These are phyloP conservation scores for Theileria luwenshuni DNA, from an alignment of 169 alveolate genomes.

Conservation along the genomic window DNA sequence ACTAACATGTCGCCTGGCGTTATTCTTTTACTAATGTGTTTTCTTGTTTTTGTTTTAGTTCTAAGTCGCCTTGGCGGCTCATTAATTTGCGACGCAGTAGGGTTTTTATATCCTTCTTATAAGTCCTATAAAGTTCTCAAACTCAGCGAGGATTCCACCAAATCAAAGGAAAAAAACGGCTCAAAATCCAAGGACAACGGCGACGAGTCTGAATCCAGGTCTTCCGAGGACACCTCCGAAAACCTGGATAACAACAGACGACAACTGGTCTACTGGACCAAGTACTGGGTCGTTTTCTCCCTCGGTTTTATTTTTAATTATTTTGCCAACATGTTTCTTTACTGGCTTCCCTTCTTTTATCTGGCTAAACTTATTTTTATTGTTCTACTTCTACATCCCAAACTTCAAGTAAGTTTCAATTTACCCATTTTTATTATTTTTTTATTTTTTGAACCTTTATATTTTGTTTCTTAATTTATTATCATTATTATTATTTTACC, in stretches of 20 bases:
- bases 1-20: constrained; percentile 54
- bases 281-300: constrained; percentile 69
- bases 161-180: too few relatives aligned
- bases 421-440: too few relatives aligned
- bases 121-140: constrained; percentile 65
- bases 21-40: background rate
- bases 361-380: constrained; percentile 35
- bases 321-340: constrained; percentile 39
- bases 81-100: constrained; percentile 59
- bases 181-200: background rate
- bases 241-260: constrained; percentile 9
- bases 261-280: constrained; percentile 61
- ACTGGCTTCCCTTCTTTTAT: constrained; percentile 62
- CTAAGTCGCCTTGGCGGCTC: constrained; percentile 34
- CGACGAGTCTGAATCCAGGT: background rate
- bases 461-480: too few relatives aligned
- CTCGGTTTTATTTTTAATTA: constrained; percentile 52
- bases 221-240: background rate
- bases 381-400: constrained; percentile 57
- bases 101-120: constrained; percentile 64
- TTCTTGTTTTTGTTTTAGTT: constrained; percentile 22
- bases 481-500: too few relatives aligned
- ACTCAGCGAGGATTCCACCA: constrained; percentile 39
- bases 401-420: constrained; percentile 46
- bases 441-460: background rate